Evolutionary conservation across 768 basidiomycete species (phyloP), one percentile per base, ranked within the genome.

Genomic region (Plicaturopsis crispa): DNA sequence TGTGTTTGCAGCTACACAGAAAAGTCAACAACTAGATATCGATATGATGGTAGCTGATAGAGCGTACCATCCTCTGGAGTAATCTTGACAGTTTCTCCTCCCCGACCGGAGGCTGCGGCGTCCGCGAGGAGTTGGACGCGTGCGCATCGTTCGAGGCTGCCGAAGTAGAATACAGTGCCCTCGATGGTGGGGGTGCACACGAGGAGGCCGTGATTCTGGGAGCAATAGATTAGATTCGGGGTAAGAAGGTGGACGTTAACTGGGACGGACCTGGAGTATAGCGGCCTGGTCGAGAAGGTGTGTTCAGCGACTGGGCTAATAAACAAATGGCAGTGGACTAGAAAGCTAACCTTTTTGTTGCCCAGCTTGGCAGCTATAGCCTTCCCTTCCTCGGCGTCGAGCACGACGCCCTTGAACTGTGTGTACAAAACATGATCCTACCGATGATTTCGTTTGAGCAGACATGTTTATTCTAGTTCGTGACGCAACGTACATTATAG

Each of bases 341-440:
- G n/a, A n/a, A n/a, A n/a, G n/a, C n/a, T 20, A 16, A 52, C 54
- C 52, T 59, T 59, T 18, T 46, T 50, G 14, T 26, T 16, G 8
- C 55, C 55, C 5, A 59, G 38, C 13, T 49, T 42, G 21, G 44
- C 35, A 1, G 56, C 61, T 39, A 67, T 66, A 23, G 46, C 42
- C 14, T 20, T 34, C 10, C 56, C 57, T 42, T 67, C 65, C 22
- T 56, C 50, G 8, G 46, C 42, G 17, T 49, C 52, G 3, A 60
- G 39, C 3, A 66, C 63, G 6, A 67, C 51, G 16, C 65, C 65
- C 11, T 57, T 55, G 36, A 57, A 61, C 12, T 54, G 41, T 8
- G 31, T 43, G 39, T 64, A 60, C 18, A 64, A 38, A 3, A 39
- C 46, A 31, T 54, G 52, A 41, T 59, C 57, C 57, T 58, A 28